phyloP scores from a whole-genome alignment of 2,329 filamentous ascomycete genomes.

The Gnomoniopsis smithogilvyi region DNA sequence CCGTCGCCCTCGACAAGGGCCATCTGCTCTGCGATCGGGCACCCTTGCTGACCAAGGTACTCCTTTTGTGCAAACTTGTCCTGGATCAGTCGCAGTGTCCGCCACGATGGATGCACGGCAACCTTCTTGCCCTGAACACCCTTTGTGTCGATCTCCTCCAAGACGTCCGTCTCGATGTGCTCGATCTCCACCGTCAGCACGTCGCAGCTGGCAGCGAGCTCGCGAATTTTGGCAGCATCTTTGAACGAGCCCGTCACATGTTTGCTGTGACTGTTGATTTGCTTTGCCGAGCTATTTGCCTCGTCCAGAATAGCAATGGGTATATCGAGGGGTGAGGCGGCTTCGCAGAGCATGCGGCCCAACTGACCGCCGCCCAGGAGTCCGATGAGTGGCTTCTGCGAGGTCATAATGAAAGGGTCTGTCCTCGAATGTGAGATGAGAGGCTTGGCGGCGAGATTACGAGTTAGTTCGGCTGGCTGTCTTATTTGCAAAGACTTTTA shows the following conservation, averaged over 20 bases:
- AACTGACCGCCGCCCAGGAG: constrained; percentile 68
- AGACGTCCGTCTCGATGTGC: constrained; percentile 85
- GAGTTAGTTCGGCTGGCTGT: not conserved
- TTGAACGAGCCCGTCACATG: constrained; percentile 89
- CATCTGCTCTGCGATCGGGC: constrained; percentile 71
- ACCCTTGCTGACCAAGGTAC: constrained; percentile 64
- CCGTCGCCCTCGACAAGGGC: constrained; percentile 55
- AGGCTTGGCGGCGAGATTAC: not conserved
- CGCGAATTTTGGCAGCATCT: constrained; percentile 71
- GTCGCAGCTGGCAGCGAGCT: constrained; percentile 74
- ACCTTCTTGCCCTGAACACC: constrained; percentile 58
- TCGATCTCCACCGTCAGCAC: constrained; percentile 93
- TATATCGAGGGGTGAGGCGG: constrained; percentile 72
- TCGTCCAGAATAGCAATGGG: constrained; percentile 77
- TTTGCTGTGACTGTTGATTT: constrained; percentile 70
- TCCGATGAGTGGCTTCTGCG: constrained; percentile 41
- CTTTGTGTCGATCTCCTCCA: constrained; percentile 73
- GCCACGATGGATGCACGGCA: constrained; percentile 76
- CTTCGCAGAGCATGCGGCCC: constrained; percentile 90
- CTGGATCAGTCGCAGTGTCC: constrained; percentile 83
- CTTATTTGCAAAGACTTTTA: not conserved
- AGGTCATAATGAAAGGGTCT: not conserved
- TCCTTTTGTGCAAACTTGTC: constrained; percentile 92
- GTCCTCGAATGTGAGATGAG: constrained; percentile 7
- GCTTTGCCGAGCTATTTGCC: constrained; percentile 75